Percentiles rank a stretch among this genome's conserved stretches.
Conservation (phyloP, 257 asterid genomes). For the Paulownia fortunei region DNA sequence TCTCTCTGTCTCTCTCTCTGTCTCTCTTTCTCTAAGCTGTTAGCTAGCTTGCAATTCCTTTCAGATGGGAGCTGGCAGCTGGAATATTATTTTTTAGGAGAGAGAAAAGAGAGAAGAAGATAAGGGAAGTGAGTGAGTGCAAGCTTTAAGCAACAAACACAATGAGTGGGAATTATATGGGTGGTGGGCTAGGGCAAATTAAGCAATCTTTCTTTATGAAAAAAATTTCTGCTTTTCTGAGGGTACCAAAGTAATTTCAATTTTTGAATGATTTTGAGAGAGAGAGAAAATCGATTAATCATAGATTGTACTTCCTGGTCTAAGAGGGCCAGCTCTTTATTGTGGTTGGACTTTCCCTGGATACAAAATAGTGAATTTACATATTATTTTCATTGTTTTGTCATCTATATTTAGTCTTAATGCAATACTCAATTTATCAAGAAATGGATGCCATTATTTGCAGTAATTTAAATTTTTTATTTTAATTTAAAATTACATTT, state of each 20-base stretch:
- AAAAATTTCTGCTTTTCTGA: not conserved
- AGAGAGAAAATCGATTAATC: not conserved
- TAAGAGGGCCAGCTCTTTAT: not conserved
- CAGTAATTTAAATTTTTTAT: too few species aligned
- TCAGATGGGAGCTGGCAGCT: conserved; percentile 38
- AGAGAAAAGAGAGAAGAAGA: conserved; percentile 23
- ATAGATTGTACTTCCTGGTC: not conserved
- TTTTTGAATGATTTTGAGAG: conserved; percentile 17
- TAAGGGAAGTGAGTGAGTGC: conserved; percentile 47
- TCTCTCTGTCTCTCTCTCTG: not conserved
- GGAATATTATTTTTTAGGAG: conserved; percentile 25
- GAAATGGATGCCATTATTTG: too few species aligned
- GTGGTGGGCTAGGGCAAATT: conserved; percentile 53
- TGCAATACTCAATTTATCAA: too few species aligned
- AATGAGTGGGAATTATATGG: conserved; percentile 68
- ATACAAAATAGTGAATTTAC: too few species aligned
- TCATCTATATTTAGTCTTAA: too few species aligned
- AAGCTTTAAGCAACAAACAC: conserved; percentile 90
- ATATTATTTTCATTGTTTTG: too few species aligned
- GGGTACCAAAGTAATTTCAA: conserved; percentile 32
- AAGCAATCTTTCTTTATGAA: conserved; percentile 36
- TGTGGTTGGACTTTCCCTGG: not conserved
- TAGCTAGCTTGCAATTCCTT: conserved; percentile 35
- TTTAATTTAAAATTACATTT: too few species aligned
- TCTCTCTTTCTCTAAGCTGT: conserved; percentile 7